Base-by-base conservation (phyloP, 2,329 filamentous ascomycete species). In the Xylariaceae sp. region DNA sequence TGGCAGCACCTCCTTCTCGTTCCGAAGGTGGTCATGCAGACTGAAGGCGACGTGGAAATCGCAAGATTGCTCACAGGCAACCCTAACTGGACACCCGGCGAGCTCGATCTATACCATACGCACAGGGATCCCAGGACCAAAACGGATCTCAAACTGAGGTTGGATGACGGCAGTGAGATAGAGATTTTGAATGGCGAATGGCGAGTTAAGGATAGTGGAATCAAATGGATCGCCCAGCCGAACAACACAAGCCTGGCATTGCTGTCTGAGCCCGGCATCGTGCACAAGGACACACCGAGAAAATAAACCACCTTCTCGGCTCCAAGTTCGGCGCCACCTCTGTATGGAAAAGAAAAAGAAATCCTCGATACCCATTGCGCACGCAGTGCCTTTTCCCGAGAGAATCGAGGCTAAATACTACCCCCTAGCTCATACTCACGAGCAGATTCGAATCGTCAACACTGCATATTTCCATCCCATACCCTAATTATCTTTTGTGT, bases 51-150 rank as follows among this genome's bases (percentile, higher is more conserved):
- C 3, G 58, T 67, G 7, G 68, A 72, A 31, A 60, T 78, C 7
- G 73, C 70, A 29, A 70, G 71, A 51, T 54, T 78, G 6, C 62
- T 81, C 27, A 70, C 78, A 26, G 68, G 73, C 34, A 74, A 80
- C 50, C 69, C 71, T 2, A 63, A 64, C 3, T 80, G 76, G 76
- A 64, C 66, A 4, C 70, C 71, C 4, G 55, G 70, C 2, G 62
- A 67, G 0, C 35, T 37, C 3, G 35, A 37, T 11, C 35, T 37
- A 11, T 37, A 37, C 35, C 3, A 11, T 11, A 11, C 35, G 12
- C 35, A 64, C 7, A 62, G 65, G 48, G 61, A 69, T 49, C 64
- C 65, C 6, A 55, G 58, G 47, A 41, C 55, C 19, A 56, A 60
- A 39, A 58, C 53, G 2, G 62, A 64, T 8, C 58, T 65, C 9